These are phyloP conservation scores for Mariannaea elegans DNA, from an alignment of 2,329 filamentous ascomycete species.

Conservation along the genomic window DNA sequence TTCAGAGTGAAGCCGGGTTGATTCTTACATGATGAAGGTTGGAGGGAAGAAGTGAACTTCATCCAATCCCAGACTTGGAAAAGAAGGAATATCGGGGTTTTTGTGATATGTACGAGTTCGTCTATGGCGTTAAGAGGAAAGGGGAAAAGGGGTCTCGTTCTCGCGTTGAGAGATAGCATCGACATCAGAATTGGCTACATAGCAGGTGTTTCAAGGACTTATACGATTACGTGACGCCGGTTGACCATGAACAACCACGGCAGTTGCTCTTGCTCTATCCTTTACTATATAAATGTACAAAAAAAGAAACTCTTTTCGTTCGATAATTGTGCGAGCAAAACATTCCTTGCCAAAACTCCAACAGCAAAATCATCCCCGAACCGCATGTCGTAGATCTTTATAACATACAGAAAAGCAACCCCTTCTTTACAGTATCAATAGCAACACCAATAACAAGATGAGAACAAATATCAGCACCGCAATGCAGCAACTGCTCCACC, in stretches of 20 bases:
- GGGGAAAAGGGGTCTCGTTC: slow-evolving; percentile 9
- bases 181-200: slow-evolving; percentile 16
- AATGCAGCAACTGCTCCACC: slow-evolving; percentile 89
- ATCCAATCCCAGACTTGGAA: slow-evolving; percentile 3
- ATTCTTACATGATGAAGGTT: slow-evolving; percentile 47
- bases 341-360: slow-evolving; percentile 33
- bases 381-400: slow-evolving; percentile 15
- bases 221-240: slow-evolving; percentile 35
- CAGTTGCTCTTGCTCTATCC: slow-evolving; percentile 32
- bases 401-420: not conserved
- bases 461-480: slow-evolving; percentile 86
- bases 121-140: slow-evolving; percentile 25
- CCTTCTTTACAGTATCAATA: slow-evolving; percentile 66
- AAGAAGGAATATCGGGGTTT: slow-evolving; percentile 3
- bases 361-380: slow-evolving; percentile 15
- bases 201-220: slow-evolving; percentile 32
- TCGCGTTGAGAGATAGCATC: slow-evolving; percentile 10
- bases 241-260: slow-evolving; percentile 19
- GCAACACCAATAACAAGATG: slow-evolving; percentile 83
- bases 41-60: not conserved
- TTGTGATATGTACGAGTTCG: slow-evolving; percentile 18
- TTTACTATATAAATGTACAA: slow-evolving; percentile 37
- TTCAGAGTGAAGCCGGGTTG: slow-evolving; percentile 61
- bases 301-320: slow-evolving; percentile 22
- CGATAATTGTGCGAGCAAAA: slow-evolving; percentile 19